Base-by-base conservation (phyloP, 1,139 yeast genomes). In the Scheffersomyces parashehatae region DNA sequence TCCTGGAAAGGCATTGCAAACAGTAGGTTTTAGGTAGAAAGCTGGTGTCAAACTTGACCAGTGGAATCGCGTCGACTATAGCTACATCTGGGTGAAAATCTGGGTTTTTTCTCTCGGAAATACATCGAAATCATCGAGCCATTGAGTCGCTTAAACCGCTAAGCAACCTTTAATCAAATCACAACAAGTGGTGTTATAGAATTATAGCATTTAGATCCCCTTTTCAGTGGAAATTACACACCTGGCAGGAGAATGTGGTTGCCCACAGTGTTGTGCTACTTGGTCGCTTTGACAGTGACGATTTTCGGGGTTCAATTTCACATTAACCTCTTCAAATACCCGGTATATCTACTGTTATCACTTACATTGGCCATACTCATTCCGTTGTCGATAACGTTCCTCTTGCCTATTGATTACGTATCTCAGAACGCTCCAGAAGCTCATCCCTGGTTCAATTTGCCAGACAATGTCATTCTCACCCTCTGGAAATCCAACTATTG, bases 401-500 rank as follows among this genome's bases (percentile, higher is more conserved):
- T 73, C 14, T 54, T 73, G 33, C 79, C 79, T 1, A 52, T 69
- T 16, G 79, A 74, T 55, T 73, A 71, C 50, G 67, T 72, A 4
- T 53, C 65, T 9, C 69, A 64, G 54, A 67, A 65, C 58, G 55
- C 53, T 34, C 20, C 53, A 36, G 38, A 38, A 39, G 9, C 45
- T 11, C 43, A 56, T 8, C 41, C 48, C 1, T 68, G 68, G 64
- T 61, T 70, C 42, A 54, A 49, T 12, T 41, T 70, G 26, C 67
- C 73, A 0, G 77, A 81, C 44, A 54, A 61, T 2, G 71, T 75
- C n/a, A 73, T 85, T 8, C 65, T 81, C 29, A 58, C 70, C 6
- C 59, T 85, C 29, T 88, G 96, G 96, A 78, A 85, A 51, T 59
- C 79, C 39, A 82, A 85, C 44, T 88, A 88, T 63, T 88, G 96